Evolutionary conservation across 345 rosid genomes (phyloP).

Genomic region (Corymbia maculata): DNA sequence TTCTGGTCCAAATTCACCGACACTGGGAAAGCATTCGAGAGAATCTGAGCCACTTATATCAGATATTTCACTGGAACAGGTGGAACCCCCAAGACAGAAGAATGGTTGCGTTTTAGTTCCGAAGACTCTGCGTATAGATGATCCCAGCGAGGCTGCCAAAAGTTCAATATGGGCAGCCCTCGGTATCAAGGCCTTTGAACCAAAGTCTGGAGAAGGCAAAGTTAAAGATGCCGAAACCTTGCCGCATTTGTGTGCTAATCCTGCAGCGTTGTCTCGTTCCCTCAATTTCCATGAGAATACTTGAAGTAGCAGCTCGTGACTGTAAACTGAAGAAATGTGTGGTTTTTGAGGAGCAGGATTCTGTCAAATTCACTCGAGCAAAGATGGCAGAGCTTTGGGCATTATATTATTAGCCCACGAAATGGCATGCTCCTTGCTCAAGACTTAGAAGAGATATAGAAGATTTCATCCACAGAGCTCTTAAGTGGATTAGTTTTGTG

Average conservation of each 20-base stretch:
- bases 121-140: slow-evolving; percentile 65
- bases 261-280: slow-evolving; percentile 85
- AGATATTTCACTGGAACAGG: slow-evolving; percentile 14
- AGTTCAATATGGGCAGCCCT: slow-evolving; percentile 74
- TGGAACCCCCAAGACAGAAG: slow-evolving; percentile 25
- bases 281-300: slow-evolving; percentile 55
- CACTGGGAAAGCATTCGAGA: slow-evolving; percentile 64
- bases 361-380: neutral
- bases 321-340: neutral
- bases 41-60: slow-evolving; percentile 27
- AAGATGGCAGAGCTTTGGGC: neutral
- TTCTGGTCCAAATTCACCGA: slow-evolving; percentile 32
- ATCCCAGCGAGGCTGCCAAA: slow-evolving; percentile 64
- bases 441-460: neutral
- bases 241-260: slow-evolving; percentile 50
- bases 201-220: slow-evolving; percentile 31
- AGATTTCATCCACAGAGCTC: neutral
- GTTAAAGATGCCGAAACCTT: slow-evolving; percentile 21
- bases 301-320: slow-evolving; percentile 3
- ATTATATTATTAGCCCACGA: neutral
- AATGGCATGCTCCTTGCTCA: neutral
- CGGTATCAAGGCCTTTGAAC: slow-evolving; percentile 53
- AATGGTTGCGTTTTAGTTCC: slow-evolving; percentile 53
- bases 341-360: neutral
- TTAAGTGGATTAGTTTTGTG: neutral